A percentile compares a stretch with the other conserved stretches of the same genome.
Evolutionary conservation across 768 basidiomycete species (phyloP).

Genomic region (Multifurca ochricompacta): DNA sequence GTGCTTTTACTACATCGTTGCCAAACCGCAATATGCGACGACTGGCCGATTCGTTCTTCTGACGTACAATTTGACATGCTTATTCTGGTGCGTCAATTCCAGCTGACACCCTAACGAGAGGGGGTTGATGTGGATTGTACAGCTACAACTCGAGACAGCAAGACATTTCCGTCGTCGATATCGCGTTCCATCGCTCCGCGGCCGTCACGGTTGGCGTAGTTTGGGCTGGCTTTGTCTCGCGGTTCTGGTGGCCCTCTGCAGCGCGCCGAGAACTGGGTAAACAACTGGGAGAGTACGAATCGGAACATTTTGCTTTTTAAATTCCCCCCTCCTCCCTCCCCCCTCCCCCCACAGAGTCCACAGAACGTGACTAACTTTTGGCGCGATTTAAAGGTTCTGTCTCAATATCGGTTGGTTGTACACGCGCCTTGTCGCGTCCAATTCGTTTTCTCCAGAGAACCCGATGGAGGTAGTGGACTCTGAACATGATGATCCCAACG

Average conservation of each 20-base stretch:
- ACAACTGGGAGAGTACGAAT: constrained; percentile 78
- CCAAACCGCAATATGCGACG: constrained; percentile 66
- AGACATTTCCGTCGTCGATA: constrained; percentile 52
- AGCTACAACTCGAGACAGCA: constrained; percentile 76
- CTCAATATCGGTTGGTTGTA: constrained; percentile 93
- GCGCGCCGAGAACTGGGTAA: constrained; percentile 82
- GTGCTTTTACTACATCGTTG: constrained; percentile 87
- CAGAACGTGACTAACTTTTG: constrained; percentile 13
- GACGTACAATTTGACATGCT: constrained; percentile 82
- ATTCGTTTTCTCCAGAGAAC: constrained; percentile 60
- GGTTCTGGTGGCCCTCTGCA: constrained; percentile 95
- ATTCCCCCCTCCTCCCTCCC: too few relatives aligned
- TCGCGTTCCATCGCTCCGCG: constrained; percentile 71
- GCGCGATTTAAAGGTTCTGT: constrained; percentile 56
- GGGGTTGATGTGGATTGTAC: too few relatives aligned
- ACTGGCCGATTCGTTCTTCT: constrained; percentile 75
- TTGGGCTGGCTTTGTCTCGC: constrained; percentile 82
- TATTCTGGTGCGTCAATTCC: constrained; percentile 33
- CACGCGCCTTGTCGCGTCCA: constrained; percentile 81
- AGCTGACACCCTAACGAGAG: constrained; percentile 14
- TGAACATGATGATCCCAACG: constrained; percentile 17
- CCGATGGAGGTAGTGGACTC: constrained; percentile 23
- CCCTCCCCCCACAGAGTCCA: too few relatives aligned
- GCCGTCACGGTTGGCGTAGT: constrained; percentile 81
- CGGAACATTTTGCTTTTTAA: not conserved